These are phyloP conservation scores for Sporisorium exsertum DNA, from an alignment of 1,284 basidiomycete genomes.

Conservation along the genomic window DNA sequence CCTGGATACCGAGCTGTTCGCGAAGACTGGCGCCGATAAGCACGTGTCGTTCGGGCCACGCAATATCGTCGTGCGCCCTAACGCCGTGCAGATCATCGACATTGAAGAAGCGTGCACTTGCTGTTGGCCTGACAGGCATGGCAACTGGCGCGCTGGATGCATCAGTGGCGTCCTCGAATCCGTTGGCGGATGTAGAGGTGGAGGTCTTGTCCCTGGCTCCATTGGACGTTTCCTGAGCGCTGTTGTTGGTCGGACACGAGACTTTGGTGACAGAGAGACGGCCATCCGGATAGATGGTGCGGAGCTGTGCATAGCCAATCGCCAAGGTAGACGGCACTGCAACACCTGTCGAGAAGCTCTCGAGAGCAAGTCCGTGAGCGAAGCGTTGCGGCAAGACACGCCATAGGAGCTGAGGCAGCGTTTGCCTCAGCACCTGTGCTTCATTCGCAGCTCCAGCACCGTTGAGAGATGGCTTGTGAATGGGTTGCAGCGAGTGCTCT, in stretches of 20 bases:
- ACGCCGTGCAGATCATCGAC: slow-evolving; percentile 16
- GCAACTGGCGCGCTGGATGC: not conserved
- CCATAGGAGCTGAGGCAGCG: slow-evolving; percentile 46
- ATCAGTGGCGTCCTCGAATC: slow-evolving; percentile 9
- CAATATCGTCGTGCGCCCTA: slow-evolving; percentile 1
- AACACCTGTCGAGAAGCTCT: slow-evolving; percentile 11
- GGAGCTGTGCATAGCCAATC: slow-evolving; percentile 19
- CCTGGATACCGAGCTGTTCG: slow-evolving; percentile 55
- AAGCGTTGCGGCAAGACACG: slow-evolving; percentile 44
- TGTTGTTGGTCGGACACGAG: slow-evolving; percentile 52
- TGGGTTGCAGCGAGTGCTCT: slow-evolving; percentile 37
- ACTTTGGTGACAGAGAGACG: slow-evolving; percentile 54
- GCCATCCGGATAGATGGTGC: slow-evolving; percentile 42
- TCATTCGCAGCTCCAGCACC: slow-evolving; percentile 13
- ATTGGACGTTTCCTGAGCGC: slow-evolving; percentile 32
- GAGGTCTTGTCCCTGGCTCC: slow-evolving; percentile 26
- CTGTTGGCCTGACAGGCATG: slow-evolving; percentile 43
- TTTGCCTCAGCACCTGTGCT: slow-evolving; percentile 10
- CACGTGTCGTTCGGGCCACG: slow-evolving; percentile 60
- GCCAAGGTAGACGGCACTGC: slow-evolving; percentile 19
- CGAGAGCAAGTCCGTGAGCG: slow-evolving; percentile 21
- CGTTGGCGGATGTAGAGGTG: slow-evolving; percentile 3
- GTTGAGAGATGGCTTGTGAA: slow-evolving; percentile 18
- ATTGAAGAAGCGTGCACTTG: slow-evolving; percentile 45
- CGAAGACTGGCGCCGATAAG: slow-evolving; percentile 48